Percentiles rank a stretch among this genome's conserved stretches.
These are phyloP conservation scores for Aschersonia sp. DNA, from an alignment of 2,329 filamentous ascomycete species.

Conservation along the genomic window DNA sequence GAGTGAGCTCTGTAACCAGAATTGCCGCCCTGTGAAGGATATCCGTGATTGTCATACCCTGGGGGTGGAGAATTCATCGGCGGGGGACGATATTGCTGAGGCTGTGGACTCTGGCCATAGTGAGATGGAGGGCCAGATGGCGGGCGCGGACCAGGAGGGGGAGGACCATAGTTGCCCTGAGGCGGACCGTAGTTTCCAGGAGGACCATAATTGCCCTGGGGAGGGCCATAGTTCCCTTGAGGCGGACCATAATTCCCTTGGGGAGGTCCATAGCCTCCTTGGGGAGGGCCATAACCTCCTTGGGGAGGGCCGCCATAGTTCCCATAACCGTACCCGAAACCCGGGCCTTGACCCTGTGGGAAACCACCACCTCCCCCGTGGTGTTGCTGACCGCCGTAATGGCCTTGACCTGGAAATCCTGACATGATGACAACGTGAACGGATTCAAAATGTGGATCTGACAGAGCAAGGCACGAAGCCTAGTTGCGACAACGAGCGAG, in stretches of 20 bases:
- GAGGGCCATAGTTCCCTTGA: slow-evolving; percentile 6
- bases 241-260: slow-evolving; percentile 11
- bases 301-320: slow-evolving; percentile 12
- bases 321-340: slow-evolving; percentile 7
- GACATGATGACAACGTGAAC: no score
- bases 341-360: no score
- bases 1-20: slow-evolving; percentile 14
- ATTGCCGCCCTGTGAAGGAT: slow-evolving; percentile 19
- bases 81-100: slow-evolving; percentile 10
- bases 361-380: no score
- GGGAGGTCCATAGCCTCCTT: slow-evolving; percentile 9
- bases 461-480: no score
- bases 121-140: slow-evolving; percentile 7
- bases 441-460: no score
- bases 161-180: slow-evolving; percentile 10
- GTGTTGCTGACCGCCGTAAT: no score
- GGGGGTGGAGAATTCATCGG: slow-evolving; percentile 25
- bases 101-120: slow-evolving; percentile 7
- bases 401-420: no score
- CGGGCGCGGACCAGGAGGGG: slow-evolving; percentile 9
- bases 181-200: slow-evolving; percentile 10
- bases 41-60: slow-evolving; percentile 31
- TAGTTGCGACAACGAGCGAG: no score
- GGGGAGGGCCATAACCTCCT: slow-evolving; percentile 10
- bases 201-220: slow-evolving; percentile 4